Base-by-base conservation (phyloP, 1,139 yeast species). In the Scheffersomyces titani region DNA sequence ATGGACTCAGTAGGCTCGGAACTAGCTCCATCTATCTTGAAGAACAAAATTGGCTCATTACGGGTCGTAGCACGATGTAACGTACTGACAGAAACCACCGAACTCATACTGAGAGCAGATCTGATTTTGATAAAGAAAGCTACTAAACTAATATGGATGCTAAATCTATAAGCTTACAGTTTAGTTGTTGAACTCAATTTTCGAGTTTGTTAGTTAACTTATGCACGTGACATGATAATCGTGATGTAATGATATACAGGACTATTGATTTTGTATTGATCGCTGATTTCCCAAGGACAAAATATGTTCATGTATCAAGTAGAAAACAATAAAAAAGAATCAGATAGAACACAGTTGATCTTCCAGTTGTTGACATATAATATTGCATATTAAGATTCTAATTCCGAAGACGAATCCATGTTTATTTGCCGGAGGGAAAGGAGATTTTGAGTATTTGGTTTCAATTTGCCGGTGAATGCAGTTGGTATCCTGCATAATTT, bases 1-100 rank as follows among this genome's bases (percentile, higher is more conserved):
- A 80, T 75, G 24, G 71, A 66, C 24, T 66, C 72, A 2, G 72
- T 67, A 20, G 56, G 57, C 9, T 64, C 61, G 36, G 59, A 49
- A 19, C 61, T 62, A 3, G 48, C 48, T 36, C 63, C 65, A 9
- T 59, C 69, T n/a, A 54, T 62, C n/a, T 59, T 62, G 48, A 61
- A 60, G 47, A 78, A 66, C 50, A 56, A 63, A 44, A 79, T 63
- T 9, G 75, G 68, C 50, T 63, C 66, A 5, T 64, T 60, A 45
- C 63, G 62, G 19, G 66, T 63, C 6, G 76, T 69, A 44, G 76
- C 69, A 6, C 54, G 47, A 47, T 61, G 66, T 40, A 64, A 57
- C 24, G 63, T 62, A 49, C 54, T 57, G 50, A 62, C 61, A 44
- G 65, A 56, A 13, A 59, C 54, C 40, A 58, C 52, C 47, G 58